Percentiles rank a stretch among this genome's conserved stretches.
These are phyloP conservation scores for Leptographium wingfieldii DNA, from an alignment of 2,329 filamentous ascomycete genomes.

Conservation along the genomic window DNA sequence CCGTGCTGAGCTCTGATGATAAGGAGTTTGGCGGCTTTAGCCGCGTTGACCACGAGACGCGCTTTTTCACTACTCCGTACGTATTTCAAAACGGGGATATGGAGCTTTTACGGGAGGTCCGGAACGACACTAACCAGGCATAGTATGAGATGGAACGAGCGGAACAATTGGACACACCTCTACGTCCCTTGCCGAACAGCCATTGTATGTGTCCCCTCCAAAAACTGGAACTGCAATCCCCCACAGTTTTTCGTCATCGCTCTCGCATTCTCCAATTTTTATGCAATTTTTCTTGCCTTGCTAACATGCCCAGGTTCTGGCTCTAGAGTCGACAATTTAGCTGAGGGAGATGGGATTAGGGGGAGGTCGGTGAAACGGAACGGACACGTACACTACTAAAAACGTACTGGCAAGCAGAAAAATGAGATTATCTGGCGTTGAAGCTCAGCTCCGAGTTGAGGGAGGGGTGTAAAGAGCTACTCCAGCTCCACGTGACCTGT, in stretches of 20 bases:
- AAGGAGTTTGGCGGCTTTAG: slow-evolving; percentile 67
- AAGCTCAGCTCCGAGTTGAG: background rate
- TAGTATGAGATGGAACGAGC: slow-evolving; percentile 68
- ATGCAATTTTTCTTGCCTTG: background rate
- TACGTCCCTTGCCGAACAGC: slow-evolving; percentile 80
- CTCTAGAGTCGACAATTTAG: slow-evolving; percentile 20
- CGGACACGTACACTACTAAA: background rate
- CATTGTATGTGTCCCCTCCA: slow-evolving; percentile 45
- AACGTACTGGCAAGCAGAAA: background rate
- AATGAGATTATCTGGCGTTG: background rate
- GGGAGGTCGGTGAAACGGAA: background rate
- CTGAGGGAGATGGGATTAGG: background rate
- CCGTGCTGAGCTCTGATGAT: slow-evolving; percentile 73
- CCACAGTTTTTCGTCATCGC: background rate
- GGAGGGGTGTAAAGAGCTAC: background rate
- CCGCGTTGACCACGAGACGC: slow-evolving; percentile 63
- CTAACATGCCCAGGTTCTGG: slow-evolving; percentile 15
- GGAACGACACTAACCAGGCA: slow-evolving; percentile 2
- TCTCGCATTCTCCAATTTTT: background rate
- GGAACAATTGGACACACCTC: slow-evolving; percentile 83
- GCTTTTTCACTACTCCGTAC: slow-evolving; percentile 76
- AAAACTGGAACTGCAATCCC: background rate
- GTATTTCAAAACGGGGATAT: background rate
- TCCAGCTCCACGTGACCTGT: slow-evolving; percentile 1
- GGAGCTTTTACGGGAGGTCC: background rate